Conservation (phyloP, 768 basidiomycete species). For the Suillus sp. region DNA sequence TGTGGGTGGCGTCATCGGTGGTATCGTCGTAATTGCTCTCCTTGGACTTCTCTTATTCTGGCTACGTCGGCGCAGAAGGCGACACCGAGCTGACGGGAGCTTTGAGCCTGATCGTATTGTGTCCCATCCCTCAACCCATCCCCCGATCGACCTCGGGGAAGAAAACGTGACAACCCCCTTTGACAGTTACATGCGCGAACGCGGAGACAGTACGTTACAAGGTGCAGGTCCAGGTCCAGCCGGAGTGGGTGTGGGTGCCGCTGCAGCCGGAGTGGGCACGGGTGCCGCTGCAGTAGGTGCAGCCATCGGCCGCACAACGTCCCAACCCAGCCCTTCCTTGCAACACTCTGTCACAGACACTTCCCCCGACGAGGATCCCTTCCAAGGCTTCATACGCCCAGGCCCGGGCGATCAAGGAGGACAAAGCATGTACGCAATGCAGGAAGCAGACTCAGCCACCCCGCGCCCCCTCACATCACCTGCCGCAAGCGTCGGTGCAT, state of each 20-base stretch:
- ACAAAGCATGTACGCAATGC: constrained; percentile 17
- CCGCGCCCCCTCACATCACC: constrained; percentile 25
- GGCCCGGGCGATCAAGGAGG: not conserved
- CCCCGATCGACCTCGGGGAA: constrained; percentile 28
- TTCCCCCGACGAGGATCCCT: constrained; percentile 14
- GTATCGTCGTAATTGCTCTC: constrained; percentile 34
- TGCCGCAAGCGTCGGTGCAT: constrained; percentile 3
- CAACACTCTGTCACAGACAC: constrained; percentile 12
- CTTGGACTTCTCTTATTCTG: constrained; percentile 35
- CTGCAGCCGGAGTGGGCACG: not conserved
- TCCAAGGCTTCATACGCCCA: constrained; percentile 1
- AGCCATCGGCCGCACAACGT: not conserved
- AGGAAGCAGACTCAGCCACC: constrained; percentile 22
- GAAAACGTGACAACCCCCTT: constrained; percentile 31
- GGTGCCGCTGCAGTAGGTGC: not conserved
- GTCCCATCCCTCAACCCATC: constrained; percentile 26
- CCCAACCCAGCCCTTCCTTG: constrained; percentile 13
- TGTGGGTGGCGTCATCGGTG: constrained; percentile 54
- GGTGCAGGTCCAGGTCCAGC: constrained; percentile 3
- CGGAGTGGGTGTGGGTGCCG: not conserved
- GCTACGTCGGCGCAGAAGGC: constrained; percentile 25
- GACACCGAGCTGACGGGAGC: constrained; percentile 49
- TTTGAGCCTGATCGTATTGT: constrained; percentile 49
- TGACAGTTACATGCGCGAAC: constrained; percentile 28
- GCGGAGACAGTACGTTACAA: constrained; percentile 17